phyloP scores from a whole-genome alignment of 2,329 filamentous ascomycete species.

The Hypoxylon sp. region DNA sequence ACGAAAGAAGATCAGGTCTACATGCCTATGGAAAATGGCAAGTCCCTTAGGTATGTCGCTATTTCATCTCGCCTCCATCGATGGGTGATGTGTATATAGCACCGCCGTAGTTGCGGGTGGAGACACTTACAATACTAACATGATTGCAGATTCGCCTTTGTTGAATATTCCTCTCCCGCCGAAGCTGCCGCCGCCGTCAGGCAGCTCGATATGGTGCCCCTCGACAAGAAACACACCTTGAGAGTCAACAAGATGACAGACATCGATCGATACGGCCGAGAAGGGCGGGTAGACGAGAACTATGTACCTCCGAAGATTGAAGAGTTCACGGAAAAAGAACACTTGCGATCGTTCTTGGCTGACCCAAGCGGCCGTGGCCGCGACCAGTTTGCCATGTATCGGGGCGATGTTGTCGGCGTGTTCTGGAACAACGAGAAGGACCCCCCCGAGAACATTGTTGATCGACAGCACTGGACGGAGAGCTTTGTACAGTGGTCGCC shows the following conservation, averaged over 20 bases:
- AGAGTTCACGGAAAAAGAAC: conserved; percentile 91
- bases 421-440: conserved; percentile 99
- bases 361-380: conserved; percentile 84
- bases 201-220: conserved; percentile 84
- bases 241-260: conserved; percentile 98
- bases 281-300: conserved; percentile 92
- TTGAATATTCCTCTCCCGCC: conserved; percentile 92
- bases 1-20: conserved; percentile 88
- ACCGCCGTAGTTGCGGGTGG: background rate
- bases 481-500: conserved; percentile 99
- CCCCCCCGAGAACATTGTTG: conserved; percentile 86
- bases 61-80: background rate
- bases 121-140: conserved; percentile 22
- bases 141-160: conserved; percentile 85
- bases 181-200: conserved; percentile 93
- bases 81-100: background rate
- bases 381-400: conserved; percentile 96
- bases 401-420: conserved; percentile 90
- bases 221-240: conserved; percentile 97
- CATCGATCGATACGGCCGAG: conserved; percentile 94
- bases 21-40: conserved; percentile 93
- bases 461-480: conserved; percentile 97
- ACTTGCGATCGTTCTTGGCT: conserved; percentile 92
- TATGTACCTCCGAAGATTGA: conserved; percentile 87
- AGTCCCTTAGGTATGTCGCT: conserved; percentile 81